These are phyloP conservation scores for Pseudonitzschia delicatissima DNA, from an alignment of 108 stramenopile genomes.

Conservation along the genomic window DNA sequence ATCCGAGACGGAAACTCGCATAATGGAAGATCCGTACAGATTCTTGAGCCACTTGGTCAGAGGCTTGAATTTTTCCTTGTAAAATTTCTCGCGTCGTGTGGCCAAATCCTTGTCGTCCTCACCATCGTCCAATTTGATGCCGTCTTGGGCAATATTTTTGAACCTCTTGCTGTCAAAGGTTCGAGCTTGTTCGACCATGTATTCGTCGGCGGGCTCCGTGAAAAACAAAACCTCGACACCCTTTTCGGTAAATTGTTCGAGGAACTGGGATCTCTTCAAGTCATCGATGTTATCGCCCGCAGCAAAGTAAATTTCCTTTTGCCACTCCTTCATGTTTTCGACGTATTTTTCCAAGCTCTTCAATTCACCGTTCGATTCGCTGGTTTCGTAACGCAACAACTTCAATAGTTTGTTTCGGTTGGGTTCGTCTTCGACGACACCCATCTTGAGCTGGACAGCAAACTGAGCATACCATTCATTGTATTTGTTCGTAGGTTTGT, in stretches of 20 bases:
- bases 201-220: constrained; percentile 97
- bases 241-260: constrained; percentile 88
- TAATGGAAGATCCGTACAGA: constrained; percentile 81
- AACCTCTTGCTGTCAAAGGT: constrained; percentile 89
- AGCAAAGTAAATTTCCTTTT: constrained; percentile 95
- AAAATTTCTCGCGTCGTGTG: constrained; percentile 89
- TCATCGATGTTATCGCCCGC: constrained; percentile 86
- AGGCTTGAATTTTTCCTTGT: constrained; percentile 94
- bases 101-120: constrained; percentile 92
- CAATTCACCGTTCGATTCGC: constrained; percentile 61
- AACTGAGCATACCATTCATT: constrained; percentile 95
- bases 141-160: constrained; percentile 91
- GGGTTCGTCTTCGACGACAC: constrained; percentile 94
- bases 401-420: constrained; percentile 92
- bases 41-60: constrained; percentile 95
- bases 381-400: constrained; percentile 93
- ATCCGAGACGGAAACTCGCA: constrained; percentile 86
- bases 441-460: constrained; percentile 92
- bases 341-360: constrained; percentile 90
- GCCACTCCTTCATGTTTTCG: constrained; percentile 96
- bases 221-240: constrained; percentile 95
- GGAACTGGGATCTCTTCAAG: constrained; percentile 87
- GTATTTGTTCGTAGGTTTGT: constrained; percentile 75
- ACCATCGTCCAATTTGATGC: constrained; percentile 96
- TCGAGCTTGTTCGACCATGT: constrained; percentile 72